Percentiles rank a stretch among this genome's conserved stretches.
Conservation (phyloP, 2,329 filamentous ascomycete species). For the Chaetomiaceae sp. region DNA sequence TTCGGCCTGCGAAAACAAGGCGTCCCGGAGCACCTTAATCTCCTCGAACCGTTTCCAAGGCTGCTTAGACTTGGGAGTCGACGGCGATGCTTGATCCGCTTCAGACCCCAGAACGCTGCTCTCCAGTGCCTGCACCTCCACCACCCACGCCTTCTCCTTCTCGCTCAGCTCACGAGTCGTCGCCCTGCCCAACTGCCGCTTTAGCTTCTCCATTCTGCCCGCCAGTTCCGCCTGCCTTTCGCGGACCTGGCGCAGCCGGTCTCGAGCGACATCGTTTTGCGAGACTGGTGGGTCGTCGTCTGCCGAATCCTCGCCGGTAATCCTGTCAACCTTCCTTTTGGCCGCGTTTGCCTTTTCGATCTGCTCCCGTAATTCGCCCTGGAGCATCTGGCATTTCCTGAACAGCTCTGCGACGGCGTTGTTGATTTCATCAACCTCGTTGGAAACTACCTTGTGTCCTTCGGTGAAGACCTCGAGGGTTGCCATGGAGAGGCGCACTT, state of each 20-base stretch:
- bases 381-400: constrained; percentile 63
- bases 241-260: constrained; percentile 52
- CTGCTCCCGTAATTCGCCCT: constrained; percentile 64
- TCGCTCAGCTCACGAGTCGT: constrained; percentile 53
- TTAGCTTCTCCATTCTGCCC: constrained; percentile 56
- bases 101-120: constrained; percentile 39
- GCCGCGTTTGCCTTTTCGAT: constrained; percentile 62
- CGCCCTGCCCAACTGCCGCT: constrained; percentile 46
- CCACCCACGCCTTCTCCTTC: constrained; percentile 53
- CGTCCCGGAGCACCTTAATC: constrained; percentile 49
- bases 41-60: constrained; percentile 55
- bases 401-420: constrained; percentile 70
- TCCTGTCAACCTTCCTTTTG: constrained; percentile 60
- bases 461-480: constrained; percentile 69
- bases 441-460: constrained; percentile 65
- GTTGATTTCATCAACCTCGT: constrained; percentile 65
- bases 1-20: constrained; percentile 49
- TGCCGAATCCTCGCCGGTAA: constrained; percentile 55
- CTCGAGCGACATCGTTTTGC: constrained; percentile 54
- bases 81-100: constrained; percentile 16
- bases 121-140: constrained; percentile 39
- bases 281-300: constrained; percentile 45
- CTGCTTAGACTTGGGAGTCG: constrained; percentile 43
- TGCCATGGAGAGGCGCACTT: constrained; percentile 65
- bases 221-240: constrained; percentile 54